phyloP scores from a whole-genome alignment of 108 stramenopile species.

The Cylindrotheca closterium region DNA sequence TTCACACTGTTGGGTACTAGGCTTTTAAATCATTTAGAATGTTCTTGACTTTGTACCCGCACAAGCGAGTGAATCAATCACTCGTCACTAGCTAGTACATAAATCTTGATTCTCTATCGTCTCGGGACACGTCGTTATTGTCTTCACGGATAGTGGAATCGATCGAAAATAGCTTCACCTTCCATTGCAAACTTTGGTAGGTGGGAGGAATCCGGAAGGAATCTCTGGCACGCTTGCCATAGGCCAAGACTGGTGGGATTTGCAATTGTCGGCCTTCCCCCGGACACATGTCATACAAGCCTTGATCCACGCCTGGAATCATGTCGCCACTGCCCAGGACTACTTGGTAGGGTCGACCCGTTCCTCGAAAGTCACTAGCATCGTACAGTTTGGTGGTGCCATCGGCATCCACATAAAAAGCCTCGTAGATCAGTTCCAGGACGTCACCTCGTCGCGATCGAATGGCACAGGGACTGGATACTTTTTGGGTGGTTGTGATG shows the following conservation, averaged over 20 bases:
- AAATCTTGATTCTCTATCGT: constrained; percentile 16
- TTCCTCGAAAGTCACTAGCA: constrained; percentile 46
- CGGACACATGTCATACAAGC: constrained; percentile 60
- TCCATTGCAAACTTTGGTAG: constrained; percentile 39
- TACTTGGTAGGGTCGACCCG: constrained; percentile 60
- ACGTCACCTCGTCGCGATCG: constrained; percentile 56
- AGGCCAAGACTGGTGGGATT: constrained; percentile 45
- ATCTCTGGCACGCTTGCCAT: constrained; percentile 38
- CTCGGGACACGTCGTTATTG: constrained; percentile 21
- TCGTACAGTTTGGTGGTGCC: constrained; percentile 33
- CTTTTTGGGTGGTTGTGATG: constrained; percentile 21
- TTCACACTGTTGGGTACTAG: constrained; percentile 93
- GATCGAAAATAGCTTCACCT: constrained; percentile 40
- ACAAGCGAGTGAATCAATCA: background rate
- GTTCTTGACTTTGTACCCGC: too few relatives aligned
- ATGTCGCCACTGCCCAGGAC: constrained; percentile 56
- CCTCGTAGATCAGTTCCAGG: constrained; percentile 56
- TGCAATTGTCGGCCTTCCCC: constrained; percentile 45
- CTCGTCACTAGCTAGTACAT: background rate
- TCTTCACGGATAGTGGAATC: constrained; percentile 30
- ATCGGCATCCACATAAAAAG: constrained; percentile 19
- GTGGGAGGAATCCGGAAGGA: constrained; percentile 42
- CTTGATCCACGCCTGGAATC: constrained; percentile 59
- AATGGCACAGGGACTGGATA: constrained; percentile 23
- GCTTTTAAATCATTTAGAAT: too few relatives aligned